Base-by-base conservation (phyloP, 306 rosid genomes). In the Cucurbita moschata region DNA sequence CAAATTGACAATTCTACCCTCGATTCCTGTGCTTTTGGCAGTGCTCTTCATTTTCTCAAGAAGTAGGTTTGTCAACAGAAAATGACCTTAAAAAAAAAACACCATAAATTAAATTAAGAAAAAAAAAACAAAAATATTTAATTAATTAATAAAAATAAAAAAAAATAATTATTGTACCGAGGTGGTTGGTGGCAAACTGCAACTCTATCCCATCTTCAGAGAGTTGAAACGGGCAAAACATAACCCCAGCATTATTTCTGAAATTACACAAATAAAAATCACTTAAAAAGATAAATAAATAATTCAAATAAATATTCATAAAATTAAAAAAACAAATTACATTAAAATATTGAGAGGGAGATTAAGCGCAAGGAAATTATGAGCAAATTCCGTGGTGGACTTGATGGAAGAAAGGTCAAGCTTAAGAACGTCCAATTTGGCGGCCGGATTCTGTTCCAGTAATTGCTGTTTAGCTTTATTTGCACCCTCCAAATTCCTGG, bases 211-310 rank as follows among this genome's bases (percentile, higher is more conserved):
- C 95, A 79, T 94, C 97, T 51, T 86, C 80, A 18, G 97, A 84
- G 14, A 86, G 83, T 81, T 77, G 82, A 78, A 82, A 88, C 10
- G 97, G 97, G 72, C 99, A 91, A 80, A 94, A 94, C 99, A 94
- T 91, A 40, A 94, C 84, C 52, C 99, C 96, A 71, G 97, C 99
- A 74, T 94, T 94, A 91, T 94, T 94, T 94, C 99, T 94, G 81
- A 80, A 85, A 83, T 23, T 49, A 0, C 26, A 43, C 0, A 14
- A 62, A 37, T 10, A 30, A 35, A 40, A 16, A 11, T 63, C 26
- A 62, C 30, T 38, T 58, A 0, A n/a, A 51, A 51, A 65, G 16
- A 21, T 21, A 21, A 21, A 30, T 49, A n/a, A 54, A 66, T 44
- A 5, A 57, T 38, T 77, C 37, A 52, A 44, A 58, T 21, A 79